Evolutionary conservation across 306 rosid genomes (phyloP).

Genomic region (Cotoneaster glaucophyllus): DNA sequence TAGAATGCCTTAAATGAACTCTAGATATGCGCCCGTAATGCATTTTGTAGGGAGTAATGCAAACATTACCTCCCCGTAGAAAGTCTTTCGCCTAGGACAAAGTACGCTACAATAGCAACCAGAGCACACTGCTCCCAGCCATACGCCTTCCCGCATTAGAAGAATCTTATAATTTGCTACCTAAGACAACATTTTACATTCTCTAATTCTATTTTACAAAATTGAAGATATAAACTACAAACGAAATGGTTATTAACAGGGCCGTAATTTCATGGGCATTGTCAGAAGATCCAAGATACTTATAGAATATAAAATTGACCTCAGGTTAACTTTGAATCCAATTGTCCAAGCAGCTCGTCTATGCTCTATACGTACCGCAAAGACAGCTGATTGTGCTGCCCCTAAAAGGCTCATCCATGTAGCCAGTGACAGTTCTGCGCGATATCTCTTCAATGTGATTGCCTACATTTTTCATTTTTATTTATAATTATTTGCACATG

Average conservation of each 20-base stretch:
- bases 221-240: no score
- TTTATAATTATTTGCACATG: not conserved
- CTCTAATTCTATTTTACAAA: not conserved
- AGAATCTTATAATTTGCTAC: not conserved
- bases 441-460: conserved; percentile 63
- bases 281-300: not conserved
- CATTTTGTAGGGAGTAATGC: conserved; percentile 3
- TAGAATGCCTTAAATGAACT: not conserved
- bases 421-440: conserved; percentile 65
- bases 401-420: conserved; percentile 68
- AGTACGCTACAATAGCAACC: no score
- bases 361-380: conserved; percentile 35
- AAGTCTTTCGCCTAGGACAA: no score
- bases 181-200: not conserved
- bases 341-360: conserved; percentile 57
- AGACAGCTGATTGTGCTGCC: conserved; percentile 67
- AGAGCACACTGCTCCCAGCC: conserved; percentile 55
- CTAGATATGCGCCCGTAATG: not conserved
- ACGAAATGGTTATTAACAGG: not conserved
- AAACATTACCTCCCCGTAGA: no score
- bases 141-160: not conserved
- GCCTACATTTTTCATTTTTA: conserved; percentile 36
- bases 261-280: no score
- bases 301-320: conserved; percentile 58
- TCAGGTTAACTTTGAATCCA: conserved; percentile 58